phyloP scores from a whole-genome alignment of 208 protist genomes.

The Lotmaria passim region DNA sequence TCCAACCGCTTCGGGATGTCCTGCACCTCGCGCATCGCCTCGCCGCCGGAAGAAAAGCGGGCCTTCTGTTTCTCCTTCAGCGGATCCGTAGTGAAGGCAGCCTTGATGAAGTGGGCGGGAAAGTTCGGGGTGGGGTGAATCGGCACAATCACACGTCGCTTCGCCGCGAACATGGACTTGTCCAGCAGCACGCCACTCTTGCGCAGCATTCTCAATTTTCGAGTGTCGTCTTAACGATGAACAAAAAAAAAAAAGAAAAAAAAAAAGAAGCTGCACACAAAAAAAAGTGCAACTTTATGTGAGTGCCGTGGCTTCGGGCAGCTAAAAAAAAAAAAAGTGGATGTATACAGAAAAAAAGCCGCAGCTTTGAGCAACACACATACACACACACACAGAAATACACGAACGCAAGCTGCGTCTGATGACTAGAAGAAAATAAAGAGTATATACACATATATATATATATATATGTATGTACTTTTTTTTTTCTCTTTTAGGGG shows the following conservation, averaged over 20 bases:
- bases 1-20: constrained; percentile 85
- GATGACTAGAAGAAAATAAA: too few relatives aligned
- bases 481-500: too few relatives aligned
- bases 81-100: constrained; percentile 88
- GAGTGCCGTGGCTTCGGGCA: too few relatives aligned
- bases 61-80: constrained; percentile 92
- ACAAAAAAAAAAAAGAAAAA: constrained; percentile 19
- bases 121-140: constrained; percentile 87
- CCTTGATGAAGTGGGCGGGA: constrained; percentile 84
- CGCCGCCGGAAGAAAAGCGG: constrained; percentile 83
- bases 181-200: constrained; percentile 55
- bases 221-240: not conserved
- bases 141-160: constrained; percentile 88
- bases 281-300: too few relatives aligned
- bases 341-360: too few relatives aligned
- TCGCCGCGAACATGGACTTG: constrained; percentile 93
- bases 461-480: too few relatives aligned
- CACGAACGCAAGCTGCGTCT: too few relatives aligned
- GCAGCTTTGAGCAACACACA: too few relatives aligned
- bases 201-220: constrained; percentile 33
- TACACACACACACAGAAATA: too few relatives aligned
- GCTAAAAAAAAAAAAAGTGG: too few relatives aligned
- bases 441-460: too few relatives aligned
- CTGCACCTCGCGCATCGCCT: constrained; percentile 88
- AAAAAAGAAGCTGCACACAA: constrained; percentile 3